A percentile compares a stretch with the other conserved stretches of the same genome.
phyloP scores from a whole-genome alignment of 805 yeast genomes.

The Ogataea nakhonphanomensis region DNA sequence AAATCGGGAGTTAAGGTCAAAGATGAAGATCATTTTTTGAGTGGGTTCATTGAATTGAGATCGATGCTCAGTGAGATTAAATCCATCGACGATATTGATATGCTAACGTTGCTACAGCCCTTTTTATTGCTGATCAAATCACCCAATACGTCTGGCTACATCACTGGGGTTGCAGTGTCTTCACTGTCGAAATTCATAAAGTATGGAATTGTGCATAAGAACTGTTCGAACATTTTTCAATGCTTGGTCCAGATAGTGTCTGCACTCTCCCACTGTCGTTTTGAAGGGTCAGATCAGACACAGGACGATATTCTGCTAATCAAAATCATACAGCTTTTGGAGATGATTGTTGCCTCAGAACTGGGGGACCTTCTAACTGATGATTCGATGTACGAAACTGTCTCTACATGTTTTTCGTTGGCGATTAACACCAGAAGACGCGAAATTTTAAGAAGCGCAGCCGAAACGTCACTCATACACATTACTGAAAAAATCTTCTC shows the following conservation, averaged over 20 bases:
- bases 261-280: slow-evolving; percentile 88
- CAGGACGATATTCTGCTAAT: slow-evolving; percentile 89
- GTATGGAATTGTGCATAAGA: slow-evolving; percentile 58
- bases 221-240: slow-evolving; percentile 52
- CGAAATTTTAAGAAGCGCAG: slow-evolving; percentile 83
- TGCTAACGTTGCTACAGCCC: slow-evolving; percentile 77
- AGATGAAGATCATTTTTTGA: slow-evolving; percentile 55
- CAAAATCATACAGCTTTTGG: slow-evolving; percentile 75
- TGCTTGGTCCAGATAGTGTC: slow-evolving; percentile 64
- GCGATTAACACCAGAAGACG: slow-evolving; percentile 91
- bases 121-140: slow-evolving; percentile 80
- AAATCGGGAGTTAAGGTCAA: slow-evolving; percentile 29
- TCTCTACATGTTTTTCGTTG: slow-evolving; percentile 85
- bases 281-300: slow-evolving; percentile 90
- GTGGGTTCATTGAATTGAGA: slow-evolving; percentile 77
- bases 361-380: slow-evolving; percentile 69
- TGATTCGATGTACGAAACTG: slow-evolving; percentile 79
- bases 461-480: slow-evolving; percentile 73
- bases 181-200: slow-evolving; percentile 72
- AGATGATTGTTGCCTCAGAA: slow-evolving; percentile 59
- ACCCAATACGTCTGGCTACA: slow-evolving; percentile 78
- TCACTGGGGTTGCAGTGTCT: slow-evolving; percentile 76
- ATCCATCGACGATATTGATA: slow-evolving; percentile 55
- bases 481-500: slow-evolving; percentile 68
- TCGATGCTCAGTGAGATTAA: slow-evolving; percentile 59